Evolutionary conservation across 2,329 filamentous ascomycete genomes (phyloP).

Genomic region (Penicillium sp.): DNA sequence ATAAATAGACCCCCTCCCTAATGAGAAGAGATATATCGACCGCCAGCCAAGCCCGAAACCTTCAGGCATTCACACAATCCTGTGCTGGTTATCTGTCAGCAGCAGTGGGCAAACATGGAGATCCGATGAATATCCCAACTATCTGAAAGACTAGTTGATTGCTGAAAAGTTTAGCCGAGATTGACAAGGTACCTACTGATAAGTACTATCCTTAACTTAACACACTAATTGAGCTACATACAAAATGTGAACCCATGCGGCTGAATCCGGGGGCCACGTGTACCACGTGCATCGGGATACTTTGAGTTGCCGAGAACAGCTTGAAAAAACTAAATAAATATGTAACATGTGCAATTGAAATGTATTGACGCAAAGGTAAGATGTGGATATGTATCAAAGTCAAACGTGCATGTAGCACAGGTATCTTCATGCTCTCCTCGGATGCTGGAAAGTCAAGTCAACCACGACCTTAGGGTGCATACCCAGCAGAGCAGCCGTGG

Average conservation of each 20-base stretch:
- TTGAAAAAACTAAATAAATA: not conserved
- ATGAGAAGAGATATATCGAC: no score
- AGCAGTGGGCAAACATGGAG: no score
- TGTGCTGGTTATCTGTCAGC: no score
- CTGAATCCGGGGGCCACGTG: no score
- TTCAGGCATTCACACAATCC: no score
- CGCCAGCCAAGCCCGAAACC: no score
- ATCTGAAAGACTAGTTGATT: not conserved
- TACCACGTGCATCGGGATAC: no score
- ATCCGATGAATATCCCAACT: no score
- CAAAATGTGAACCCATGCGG: not conserved
- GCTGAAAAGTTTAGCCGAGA: not conserved
- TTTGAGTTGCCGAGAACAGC: not conserved
- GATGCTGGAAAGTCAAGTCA: not conserved
- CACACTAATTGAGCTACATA: constrained; percentile 5
- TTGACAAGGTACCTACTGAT: not conserved
- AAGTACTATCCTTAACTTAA: constrained; percentile 1
- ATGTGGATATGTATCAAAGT: not conserved
- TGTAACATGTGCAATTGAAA: not conserved
- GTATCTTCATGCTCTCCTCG: not conserved
- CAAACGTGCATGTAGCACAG: not conserved
- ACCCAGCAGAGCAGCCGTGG: not conserved
- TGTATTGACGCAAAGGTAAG: not conserved
- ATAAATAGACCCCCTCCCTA: no score
- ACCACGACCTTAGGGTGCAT: not conserved